Percentiles rank a stretch among this genome's conserved stretches.
Conservation (phyloP, 2,329 filamentous ascomycete genomes). For the Phaeophleospora eucalypticola region DNA sequence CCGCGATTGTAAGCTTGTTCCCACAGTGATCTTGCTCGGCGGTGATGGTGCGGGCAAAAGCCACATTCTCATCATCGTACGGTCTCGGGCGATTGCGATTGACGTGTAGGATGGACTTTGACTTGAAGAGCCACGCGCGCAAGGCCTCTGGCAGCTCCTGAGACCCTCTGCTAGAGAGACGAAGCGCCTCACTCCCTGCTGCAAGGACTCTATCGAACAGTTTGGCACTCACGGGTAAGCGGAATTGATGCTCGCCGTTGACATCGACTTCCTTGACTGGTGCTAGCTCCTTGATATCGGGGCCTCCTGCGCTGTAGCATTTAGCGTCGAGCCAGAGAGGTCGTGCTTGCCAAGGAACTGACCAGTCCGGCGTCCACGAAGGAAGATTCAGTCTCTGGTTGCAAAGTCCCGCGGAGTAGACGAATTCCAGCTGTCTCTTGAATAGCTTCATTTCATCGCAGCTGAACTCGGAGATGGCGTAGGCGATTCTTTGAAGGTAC, state of each 20-base stretch:
- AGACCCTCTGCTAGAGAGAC: slow-evolving; percentile 5
- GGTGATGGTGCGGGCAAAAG: slow-evolving; percentile 17
- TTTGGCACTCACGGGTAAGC: slow-evolving; percentile 15
- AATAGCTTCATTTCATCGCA: slow-evolving; percentile 15
- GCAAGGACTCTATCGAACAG: slow-evolving; percentile 15
- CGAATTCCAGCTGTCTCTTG: slow-evolving; percentile 15
- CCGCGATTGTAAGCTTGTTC: slow-evolving; percentile 7
- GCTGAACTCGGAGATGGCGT: slow-evolving; percentile 18
- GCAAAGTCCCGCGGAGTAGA: slow-evolving; percentile 14
- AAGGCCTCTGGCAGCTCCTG: slow-evolving; percentile 12
- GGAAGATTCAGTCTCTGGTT: slow-evolving; percentile 17
- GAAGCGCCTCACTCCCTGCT: slow-evolving; percentile 10
- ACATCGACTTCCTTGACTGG: slow-evolving; percentile 6
- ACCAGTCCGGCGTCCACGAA: slow-evolving; percentile 19
- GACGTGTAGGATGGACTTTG: slow-evolving; percentile 12
- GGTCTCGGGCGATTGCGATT: slow-evolving; percentile 11
- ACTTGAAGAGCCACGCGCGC: slow-evolving; percentile 15
- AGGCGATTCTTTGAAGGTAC: slow-evolving; percentile 17
- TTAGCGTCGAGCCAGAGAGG: slow-evolving; percentile 15
- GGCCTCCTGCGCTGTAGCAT: slow-evolving; percentile 17
- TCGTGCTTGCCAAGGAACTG: slow-evolving; percentile 14
- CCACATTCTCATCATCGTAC: slow-evolving; percentile 12
- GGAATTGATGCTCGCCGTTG: slow-evolving; percentile 3
- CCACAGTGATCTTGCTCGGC: slow-evolving; percentile 15
- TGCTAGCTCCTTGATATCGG: slow-evolving; percentile 9